Base-by-base conservation (phyloP, 2,329 filamentous ascomycete species). In the Aspergillus phoenicis region DNA sequence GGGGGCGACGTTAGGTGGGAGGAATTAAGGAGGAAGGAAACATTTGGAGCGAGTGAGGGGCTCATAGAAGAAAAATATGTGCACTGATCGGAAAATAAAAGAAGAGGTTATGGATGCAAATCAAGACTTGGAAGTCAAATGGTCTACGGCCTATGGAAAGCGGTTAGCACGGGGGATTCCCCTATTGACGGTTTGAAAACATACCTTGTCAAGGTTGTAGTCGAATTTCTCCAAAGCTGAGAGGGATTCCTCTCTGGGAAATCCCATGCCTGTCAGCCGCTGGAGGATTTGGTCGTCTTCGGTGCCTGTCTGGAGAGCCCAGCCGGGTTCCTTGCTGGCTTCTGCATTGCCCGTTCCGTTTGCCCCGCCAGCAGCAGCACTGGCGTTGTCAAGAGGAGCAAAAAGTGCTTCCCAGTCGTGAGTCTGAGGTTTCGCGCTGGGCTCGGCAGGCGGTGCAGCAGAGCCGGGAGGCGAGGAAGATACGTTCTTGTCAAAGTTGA, bases 371-470 rank as follows among this genome's bases (percentile, higher is more conserved):
- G 69, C 62, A 15, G 63, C 64, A 24, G 62, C 69, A n/a, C 71
- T 68, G 47, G 70, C 63, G 11, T 72, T 84, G 68, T 94, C 90
- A 7, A 96, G 81, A 26, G 89, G 89, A 1, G 91, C 90, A 78
- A 98, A 98, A 58, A 98, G 91, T 41, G 92, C 90, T 71, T 98
- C 94, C 95, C 95, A 98, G 75, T 98, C 94, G 68, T 96, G 90
- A 36, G 80, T 76, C 1, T 77, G 73, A 24, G 75, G 72, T 62
- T 78, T 76, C 47, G 77, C 66, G 48, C 74, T 73, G 52, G 75
- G 72, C 61, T 78, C 73, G 49, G 75, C 72, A 57, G 80, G 73
- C 58, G 78, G 66, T 45, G 75, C 58, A n/a, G 75, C 65, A 24
- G 73, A 66, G 43, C 65, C 84, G 68, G 88, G 63, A 33, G 73